phyloP scores from a whole-genome alignment of 139 green algal genomes.

The Chlamydomonas sp. region DNA sequence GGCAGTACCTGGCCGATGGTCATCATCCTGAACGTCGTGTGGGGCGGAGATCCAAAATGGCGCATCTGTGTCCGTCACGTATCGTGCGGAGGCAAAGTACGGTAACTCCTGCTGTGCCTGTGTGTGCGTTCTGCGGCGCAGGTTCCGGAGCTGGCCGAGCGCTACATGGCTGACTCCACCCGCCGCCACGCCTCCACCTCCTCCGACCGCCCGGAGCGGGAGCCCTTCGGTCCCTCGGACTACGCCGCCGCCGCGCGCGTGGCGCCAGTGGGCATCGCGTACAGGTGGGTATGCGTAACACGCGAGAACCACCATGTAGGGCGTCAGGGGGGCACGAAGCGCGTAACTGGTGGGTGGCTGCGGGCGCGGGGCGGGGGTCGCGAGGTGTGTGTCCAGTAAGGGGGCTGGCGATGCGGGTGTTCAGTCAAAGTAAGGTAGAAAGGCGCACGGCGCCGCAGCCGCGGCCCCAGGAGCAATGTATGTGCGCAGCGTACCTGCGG shows the following conservation, averaged over 20 bases:
- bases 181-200: conserved; percentile 7
- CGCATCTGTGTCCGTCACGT: too few species aligned
- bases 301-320: background rate
- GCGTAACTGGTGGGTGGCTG: background rate
- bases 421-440: background rate
- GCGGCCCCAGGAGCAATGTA: background rate
- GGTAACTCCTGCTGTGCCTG: too few species aligned
- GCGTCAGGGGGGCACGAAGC: background rate
- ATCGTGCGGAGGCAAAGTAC: too few species aligned
- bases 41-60: too few species aligned
- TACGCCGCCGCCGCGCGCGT: conserved; percentile 8
- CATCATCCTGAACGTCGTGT: too few species aligned
- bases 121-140: background rate
- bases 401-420: background rate
- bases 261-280: conserved; percentile 29
- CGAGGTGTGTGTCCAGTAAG: background rate
- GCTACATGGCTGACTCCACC: conserved; percentile 22
- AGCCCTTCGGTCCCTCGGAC: conserved; percentile 23
- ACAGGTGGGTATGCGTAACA: background rate
- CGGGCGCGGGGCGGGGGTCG: too few species aligned
- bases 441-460: too few species aligned
- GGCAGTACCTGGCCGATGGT: too few species aligned
- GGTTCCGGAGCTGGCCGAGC: conserved; percentile 26
- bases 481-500: background rate
- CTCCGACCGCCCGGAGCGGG: conserved; percentile 22